Conservation (phyloP, 169 alveolate species). For the Neospora caninum region DNA sequence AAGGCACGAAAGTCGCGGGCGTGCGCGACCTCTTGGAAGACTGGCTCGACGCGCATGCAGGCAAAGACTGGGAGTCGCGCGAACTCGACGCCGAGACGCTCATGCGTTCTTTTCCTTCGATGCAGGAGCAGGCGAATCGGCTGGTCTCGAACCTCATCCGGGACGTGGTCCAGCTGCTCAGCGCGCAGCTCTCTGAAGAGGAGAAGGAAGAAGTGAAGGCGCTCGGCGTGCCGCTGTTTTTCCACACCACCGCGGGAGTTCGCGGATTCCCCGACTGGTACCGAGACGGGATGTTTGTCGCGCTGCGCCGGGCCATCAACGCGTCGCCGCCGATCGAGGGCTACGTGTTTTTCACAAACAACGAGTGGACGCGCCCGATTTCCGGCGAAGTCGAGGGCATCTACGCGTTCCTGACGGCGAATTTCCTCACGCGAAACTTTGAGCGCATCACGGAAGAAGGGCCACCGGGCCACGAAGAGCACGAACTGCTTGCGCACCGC, state of each 20-base stretch:
- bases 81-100: conserved; percentile 5
- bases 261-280: conserved; percentile 55
- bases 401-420: conserved; percentile 40
- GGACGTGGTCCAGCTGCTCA: neutral
- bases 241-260: conserved; percentile 49
- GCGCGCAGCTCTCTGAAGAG: neutral
- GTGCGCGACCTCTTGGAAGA: conserved; percentile 35
- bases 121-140: neutral
- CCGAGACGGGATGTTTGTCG: conserved; percentile 42
- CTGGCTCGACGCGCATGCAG: conserved; percentile 45
- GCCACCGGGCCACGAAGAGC: neutral
- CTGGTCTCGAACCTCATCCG: neutral
- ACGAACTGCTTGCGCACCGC: conserved; percentile 24
- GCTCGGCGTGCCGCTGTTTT: conserved; percentile 40
- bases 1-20: conserved; percentile 34
- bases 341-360: conserved; percentile 33
- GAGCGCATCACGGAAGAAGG: neutral
- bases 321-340: neutral
- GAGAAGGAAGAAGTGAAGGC: conserved; percentile 43
- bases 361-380: conserved; percentile 47
- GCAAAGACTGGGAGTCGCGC: conserved; percentile 28
- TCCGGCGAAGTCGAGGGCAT: conserved; percentile 48
- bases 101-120: conserved; percentile 20
- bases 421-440: conserved; percentile 32
- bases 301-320: conserved; percentile 45